A percentile compares a stretch with the other conserved stretches of the same genome.
Conservation (phyloP, 164 flowering plant species). For the Macadamia tetraphylla region DNA sequence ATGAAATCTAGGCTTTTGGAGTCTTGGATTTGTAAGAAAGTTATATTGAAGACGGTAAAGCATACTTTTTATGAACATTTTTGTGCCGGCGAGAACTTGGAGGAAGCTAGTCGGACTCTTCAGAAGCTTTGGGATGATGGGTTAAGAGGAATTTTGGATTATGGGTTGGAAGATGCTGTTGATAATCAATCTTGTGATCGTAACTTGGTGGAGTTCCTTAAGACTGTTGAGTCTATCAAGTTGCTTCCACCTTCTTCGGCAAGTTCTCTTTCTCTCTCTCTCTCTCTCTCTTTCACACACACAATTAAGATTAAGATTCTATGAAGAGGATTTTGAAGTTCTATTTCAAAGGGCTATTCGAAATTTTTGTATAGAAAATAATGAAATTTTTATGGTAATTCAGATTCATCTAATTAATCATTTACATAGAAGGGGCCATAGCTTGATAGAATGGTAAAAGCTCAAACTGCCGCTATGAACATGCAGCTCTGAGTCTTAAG, state of each 20-base stretch:
- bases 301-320: not conserved
- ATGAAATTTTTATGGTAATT: too few species aligned
- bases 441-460: too few species aligned
- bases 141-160: slow-evolving; percentile 65
- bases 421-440: too few species aligned
- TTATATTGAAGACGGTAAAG: slow-evolving; percentile 25
- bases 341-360: too few species aligned
- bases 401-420: too few species aligned
- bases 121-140: slow-evolving; percentile 43
- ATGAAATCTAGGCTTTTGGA: slow-evolving; percentile 60
- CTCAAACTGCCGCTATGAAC: too few species aligned
- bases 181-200: slow-evolving; percentile 58
- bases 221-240: slow-evolving; percentile 41
- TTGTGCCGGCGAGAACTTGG: slow-evolving; percentile 56
- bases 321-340: too few species aligned
- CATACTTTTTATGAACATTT: slow-evolving; percentile 70
- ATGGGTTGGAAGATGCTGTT: slow-evolving; percentile 60
- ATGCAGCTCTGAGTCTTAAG: too few species aligned
- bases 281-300: not conserved
- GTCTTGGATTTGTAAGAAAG: slow-evolving; percentile 13
- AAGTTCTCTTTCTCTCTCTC: slow-evolving; percentile 19
- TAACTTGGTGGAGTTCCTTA: slow-evolving; percentile 47
- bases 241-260: slow-evolving; percentile 61
- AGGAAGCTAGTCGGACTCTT: slow-evolving; percentile 42
- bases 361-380: too few species aligned